Base-by-base conservation (phyloP, 2,329 filamentous ascomycete genomes). In the Botrytis hyacinthi region DNA sequence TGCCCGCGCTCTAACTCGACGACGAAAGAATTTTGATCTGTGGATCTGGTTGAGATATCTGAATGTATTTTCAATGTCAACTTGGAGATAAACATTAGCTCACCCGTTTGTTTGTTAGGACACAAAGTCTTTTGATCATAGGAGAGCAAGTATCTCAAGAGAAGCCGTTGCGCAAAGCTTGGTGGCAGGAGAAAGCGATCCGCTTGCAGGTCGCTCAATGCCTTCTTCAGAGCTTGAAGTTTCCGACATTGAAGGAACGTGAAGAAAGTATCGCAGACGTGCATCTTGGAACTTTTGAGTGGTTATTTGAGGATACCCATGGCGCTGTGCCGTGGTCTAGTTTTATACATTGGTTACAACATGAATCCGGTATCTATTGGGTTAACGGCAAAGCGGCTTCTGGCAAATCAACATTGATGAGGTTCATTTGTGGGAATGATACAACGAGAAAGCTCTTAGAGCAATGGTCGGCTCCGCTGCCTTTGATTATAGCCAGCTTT, bases 401-500 rank as follows among this genome's bases (percentile, higher is more conserved):
- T 0, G 75, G 74, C 1, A 76, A 77, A 57, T 76, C 76, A 9
- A 77, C 77, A 12, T 16, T 78, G 6, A 77, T 78, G 77, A 74
- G 69, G 12, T 74, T 74, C 57, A 67, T 78, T 0, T 73, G 14
- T 32, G 62, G 68, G 9, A 18, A 73, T 32, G 3, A 20, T 22
- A 48, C 14, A 8, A 74, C 72, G 5, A 46, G 10, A 0, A 1
- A n/a, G 5, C 22, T 75, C 81, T 12, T 75, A 72, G 14, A 69
- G 0, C 26, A 48, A 1, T 84, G 82, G 83, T 77, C 81, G 0
- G 76, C 46, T 0, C 20, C 29, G 8, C 18, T 22, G 1, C 42
- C 54, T 1, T 2, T 76, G 0, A 48, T 79, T 3, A 82, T 80
- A 0, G 83, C 83, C 0, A 81, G 80, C 0, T 86, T 83, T 77